These are phyloP conservation scores for Geotrichum citri-aurantii DNA, from an alignment of 1,139 yeast genomes.

Conservation along the genomic window DNA sequence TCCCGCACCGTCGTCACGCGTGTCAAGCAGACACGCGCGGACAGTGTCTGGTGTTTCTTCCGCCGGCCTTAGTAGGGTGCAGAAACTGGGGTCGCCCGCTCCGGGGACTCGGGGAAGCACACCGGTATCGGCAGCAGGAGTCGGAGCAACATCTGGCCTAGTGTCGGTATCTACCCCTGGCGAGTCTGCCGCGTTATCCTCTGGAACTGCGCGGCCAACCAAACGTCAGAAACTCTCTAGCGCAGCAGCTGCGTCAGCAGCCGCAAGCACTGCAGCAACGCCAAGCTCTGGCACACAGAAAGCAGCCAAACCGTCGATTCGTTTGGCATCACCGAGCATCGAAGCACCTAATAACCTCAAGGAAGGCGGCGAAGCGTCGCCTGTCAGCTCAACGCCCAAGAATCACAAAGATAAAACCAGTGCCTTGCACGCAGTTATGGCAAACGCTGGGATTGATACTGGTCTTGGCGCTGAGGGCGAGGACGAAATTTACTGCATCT, in stretches of 20 bases:
- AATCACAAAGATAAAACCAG: constrained; percentile 5
- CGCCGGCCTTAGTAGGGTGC: neutral
- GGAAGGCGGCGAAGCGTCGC: constrained; percentile 49
- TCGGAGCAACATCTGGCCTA: neutral
- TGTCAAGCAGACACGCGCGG: neutral
- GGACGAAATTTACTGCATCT: constrained; percentile 60
- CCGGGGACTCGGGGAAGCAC: constrained; percentile 9
- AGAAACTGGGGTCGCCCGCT: constrained; percentile 12
- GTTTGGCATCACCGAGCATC: constrained; percentile 48
- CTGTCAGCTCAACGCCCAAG: constrained; percentile 8
- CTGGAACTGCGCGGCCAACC: constrained; percentile 22
- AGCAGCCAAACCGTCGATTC: constrained; percentile 49
- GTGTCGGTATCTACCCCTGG: constrained; percentile 2
- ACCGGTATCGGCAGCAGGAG: neutral
- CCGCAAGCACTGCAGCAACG: constrained; percentile 36
- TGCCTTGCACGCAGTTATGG: neutral
- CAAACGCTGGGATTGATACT: constrained; percentile 1
- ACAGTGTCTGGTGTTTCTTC: constrained; percentile 1
- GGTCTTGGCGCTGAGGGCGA: constrained; percentile 47
- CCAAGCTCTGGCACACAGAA: constrained; percentile 45
- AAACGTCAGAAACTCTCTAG: constrained; percentile 25
- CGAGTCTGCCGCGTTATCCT: neutral
- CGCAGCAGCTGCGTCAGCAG: constrained; percentile 31
- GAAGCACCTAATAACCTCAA: constrained; percentile 25
- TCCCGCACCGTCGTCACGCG: constrained; percentile 1